These are phyloP conservation scores for Claviceps monticola DNA, from an alignment of 2,329 filamentous ascomycete species.

Conservation along the genomic window DNA sequence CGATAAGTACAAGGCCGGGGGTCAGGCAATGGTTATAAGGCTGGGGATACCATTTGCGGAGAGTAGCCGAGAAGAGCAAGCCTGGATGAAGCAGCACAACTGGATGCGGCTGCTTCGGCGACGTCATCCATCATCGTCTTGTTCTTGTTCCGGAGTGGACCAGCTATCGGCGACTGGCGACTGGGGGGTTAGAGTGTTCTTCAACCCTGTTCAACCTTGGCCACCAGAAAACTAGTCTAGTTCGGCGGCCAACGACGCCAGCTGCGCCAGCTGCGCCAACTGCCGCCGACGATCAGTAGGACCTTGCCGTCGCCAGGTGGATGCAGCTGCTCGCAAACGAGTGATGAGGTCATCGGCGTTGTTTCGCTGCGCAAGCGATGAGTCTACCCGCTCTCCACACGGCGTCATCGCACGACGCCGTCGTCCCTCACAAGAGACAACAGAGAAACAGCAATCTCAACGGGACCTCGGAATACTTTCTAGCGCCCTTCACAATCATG, in stretches of 20 bases:
- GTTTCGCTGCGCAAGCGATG: background rate
- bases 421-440: background rate
- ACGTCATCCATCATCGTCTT: conserved; percentile 8
- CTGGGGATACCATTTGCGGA: conserved; percentile 1
- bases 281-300: no score
- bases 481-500: no score
- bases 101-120: conserved; percentile 3
- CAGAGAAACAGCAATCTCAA: no score
- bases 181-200: no score
- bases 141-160: background rate
- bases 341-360: background rate
- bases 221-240: no score
- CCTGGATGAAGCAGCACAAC: no score
- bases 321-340: background rate
- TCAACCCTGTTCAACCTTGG: no score
- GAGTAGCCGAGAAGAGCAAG: background rate
- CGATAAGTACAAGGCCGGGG: background rate
- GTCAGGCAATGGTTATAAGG: conserved; percentile 8
- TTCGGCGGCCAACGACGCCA: no score
- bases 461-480: no score
- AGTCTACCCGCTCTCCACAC: background rate
- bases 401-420: background rate
- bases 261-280: no score
- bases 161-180: no score
- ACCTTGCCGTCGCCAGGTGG: no score